phyloP scores from a whole-genome alignment of 768 basidiomycete genomes.

The Russula brevipes region DNA sequence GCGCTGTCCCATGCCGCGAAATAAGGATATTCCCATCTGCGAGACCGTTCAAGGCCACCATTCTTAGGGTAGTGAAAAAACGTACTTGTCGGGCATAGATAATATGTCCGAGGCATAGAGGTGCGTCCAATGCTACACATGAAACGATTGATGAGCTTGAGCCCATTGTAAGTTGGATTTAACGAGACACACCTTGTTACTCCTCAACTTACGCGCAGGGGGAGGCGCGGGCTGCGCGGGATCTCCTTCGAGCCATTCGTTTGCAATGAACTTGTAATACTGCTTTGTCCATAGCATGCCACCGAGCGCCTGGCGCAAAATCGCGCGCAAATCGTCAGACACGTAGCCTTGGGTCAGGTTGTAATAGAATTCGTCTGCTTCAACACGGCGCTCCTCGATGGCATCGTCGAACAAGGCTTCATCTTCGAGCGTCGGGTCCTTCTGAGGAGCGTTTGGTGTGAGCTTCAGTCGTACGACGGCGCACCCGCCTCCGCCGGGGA shows the following conservation, averaged over 20 bases:
- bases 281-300: conserved; percentile 99
- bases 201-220: conserved; percentile 70
- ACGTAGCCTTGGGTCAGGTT: conserved; percentile 76
- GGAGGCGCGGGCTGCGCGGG: conserved; percentile 93
- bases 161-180: conserved; percentile 1
- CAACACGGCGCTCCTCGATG: conserved; percentile 84
- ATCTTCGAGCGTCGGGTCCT: conserved; percentile 77
- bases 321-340: conserved; percentile 88
- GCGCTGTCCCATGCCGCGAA: conserved; percentile 98
- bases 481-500: conserved; percentile 89
- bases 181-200: conserved; percentile 60
- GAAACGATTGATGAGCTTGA: not conserved
- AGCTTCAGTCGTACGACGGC: conserved; percentile 92
- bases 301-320: conserved; percentile 92
- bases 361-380: conserved; percentile 95
- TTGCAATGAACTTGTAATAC: conserved; percentile 92
- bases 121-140: conserved; percentile 85
- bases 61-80: conserved; percentile 3
- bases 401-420: conserved; percentile 85
- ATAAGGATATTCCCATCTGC: conserved; percentile 97
- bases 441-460: conserved; percentile 68
- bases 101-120: conserved; percentile 93
- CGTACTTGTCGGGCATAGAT: conserved; percentile 98
- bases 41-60: conserved; percentile 14
- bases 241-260: conserved; percentile 95